phyloP scores from a whole-genome alignment of 345 rosid genomes.

The Rhodomyrtus tomentosa region DNA sequence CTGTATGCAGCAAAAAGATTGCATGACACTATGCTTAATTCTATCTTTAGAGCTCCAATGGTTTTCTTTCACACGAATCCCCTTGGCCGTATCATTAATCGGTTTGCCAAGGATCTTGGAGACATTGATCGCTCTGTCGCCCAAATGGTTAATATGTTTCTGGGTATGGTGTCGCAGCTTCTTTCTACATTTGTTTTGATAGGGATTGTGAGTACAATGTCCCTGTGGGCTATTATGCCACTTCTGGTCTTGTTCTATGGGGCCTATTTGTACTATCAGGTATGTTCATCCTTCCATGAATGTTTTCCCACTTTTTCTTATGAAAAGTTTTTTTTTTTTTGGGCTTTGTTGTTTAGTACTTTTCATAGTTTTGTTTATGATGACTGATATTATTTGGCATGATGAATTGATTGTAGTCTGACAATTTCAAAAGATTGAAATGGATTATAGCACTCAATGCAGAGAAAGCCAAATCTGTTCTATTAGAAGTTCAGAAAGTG shows the following conservation, averaged over 20 bases:
- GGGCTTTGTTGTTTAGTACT: background rate
- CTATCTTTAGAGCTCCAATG: slow-evolving; percentile 97
- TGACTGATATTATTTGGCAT: background rate
- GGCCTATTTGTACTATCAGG: slow-evolving; percentile 95
- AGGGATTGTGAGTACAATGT: slow-evolving; percentile 95
- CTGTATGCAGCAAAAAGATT: slow-evolving; percentile 79
- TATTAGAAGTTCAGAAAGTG: background rate
- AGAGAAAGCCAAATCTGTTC: background rate
- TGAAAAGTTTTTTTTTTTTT: no score
- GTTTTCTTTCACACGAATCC: slow-evolving; percentile 97
- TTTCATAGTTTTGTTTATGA: background rate
- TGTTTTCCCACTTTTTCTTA: background rate
- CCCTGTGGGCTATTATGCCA: slow-evolving; percentile 97
- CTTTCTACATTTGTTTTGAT: slow-evolving; percentile 88
- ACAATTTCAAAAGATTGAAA: background rate
- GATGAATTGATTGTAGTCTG: background rate
- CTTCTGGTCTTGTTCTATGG: slow-evolving; percentile 84
- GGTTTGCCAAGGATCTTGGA: slow-evolving; percentile 95
- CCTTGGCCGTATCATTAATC: slow-evolving; percentile 82
- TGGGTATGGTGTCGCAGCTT: slow-evolving; percentile 75
- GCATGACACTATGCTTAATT: slow-evolving; percentile 87
- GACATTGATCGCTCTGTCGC: slow-evolving; percentile 92
- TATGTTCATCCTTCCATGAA: background rate
- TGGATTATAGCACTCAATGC: background rate
- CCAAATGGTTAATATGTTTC: slow-evolving; percentile 58